Conservation (phyloP, 345 rosid genomes). For the Mercurialis annua region DNA sequence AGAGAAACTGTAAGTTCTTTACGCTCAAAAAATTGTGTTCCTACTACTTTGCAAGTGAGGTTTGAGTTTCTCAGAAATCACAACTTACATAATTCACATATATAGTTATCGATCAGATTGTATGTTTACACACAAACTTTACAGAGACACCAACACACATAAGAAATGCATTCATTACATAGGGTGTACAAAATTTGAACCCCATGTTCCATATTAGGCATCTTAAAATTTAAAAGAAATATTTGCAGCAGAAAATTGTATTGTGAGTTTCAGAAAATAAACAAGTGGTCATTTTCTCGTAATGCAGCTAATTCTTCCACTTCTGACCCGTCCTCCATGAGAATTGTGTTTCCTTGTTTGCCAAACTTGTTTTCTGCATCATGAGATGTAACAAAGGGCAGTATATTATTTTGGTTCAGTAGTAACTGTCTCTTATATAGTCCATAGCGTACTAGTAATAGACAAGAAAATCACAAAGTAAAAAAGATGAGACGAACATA, state of each 20-base stretch:
- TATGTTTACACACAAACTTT: background rate
- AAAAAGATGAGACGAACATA: background rate
- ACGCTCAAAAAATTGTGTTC: too few species aligned
- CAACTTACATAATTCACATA: too few species aligned
- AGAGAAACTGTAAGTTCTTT: slow-evolving; percentile 2
- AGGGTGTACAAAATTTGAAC: background rate
- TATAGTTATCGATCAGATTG: too few species aligned
- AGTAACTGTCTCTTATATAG: background rate
- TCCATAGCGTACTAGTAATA: background rate
- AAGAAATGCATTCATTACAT: too few species aligned
- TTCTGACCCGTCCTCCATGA: slow-evolving; percentile 69
- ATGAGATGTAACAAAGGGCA: slow-evolving; percentile 19
- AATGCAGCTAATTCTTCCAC: slow-evolving; percentile 73
- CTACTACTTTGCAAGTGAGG: too few species aligned
- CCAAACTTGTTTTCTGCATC: slow-evolving; percentile 72
- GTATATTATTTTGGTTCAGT: background rate
- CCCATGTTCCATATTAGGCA: background rate
- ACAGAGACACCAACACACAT: background rate
- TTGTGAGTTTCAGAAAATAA: slow-evolving; percentile 42
- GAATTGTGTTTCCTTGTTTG: slow-evolving; percentile 61
- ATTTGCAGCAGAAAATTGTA: background rate
- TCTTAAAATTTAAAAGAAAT: background rate
- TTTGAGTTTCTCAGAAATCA: too few species aligned
- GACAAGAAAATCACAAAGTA: background rate
- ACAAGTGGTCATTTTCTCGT: slow-evolving; percentile 78